phyloP scores from a whole-genome alignment of 2,329 filamentous ascomycete species.

The Thelonectria rubi region DNA sequence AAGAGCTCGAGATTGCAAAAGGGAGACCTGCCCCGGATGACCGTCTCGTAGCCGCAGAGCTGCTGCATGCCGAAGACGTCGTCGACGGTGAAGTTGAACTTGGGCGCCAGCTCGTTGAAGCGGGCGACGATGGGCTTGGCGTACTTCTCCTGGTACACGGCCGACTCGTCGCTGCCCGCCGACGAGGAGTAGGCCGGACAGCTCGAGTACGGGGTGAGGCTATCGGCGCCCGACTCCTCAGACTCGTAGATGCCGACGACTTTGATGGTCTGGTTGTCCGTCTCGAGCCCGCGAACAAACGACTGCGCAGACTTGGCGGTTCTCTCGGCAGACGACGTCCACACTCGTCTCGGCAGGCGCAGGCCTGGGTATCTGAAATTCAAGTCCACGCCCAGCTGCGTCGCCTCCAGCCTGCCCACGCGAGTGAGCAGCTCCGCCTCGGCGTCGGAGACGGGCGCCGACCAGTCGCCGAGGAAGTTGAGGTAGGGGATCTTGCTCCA shows the following conservation, averaged over 20 bases:
- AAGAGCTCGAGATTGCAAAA: constrained; percentile 70
- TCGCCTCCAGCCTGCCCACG: constrained; percentile 68
- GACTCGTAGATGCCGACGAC: constrained; percentile 66
- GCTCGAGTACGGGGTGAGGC: constrained; percentile 69
- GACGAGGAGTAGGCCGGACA: constrained; percentile 70
- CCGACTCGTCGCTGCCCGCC: constrained; percentile 63
- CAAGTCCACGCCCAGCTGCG: constrained; percentile 66
- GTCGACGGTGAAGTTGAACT: constrained; percentile 69
- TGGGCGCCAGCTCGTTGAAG: constrained; percentile 60
- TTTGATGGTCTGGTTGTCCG: constrained; percentile 61
- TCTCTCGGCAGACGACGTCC: constrained; percentile 70
- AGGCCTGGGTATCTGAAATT: constrained; percentile 66
- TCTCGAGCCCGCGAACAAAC: constrained; percentile 65
- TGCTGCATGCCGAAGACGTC: constrained; percentile 74
- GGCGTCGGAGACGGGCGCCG: constrained; percentile 63
- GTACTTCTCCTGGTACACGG: constrained; percentile 62
- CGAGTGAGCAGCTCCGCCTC: constrained; percentile 69
- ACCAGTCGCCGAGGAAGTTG: constrained; percentile 66
- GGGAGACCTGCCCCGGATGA: constrained; percentile 67
- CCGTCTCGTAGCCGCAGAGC: constrained; percentile 72
- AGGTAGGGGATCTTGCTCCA: constrained; percentile 66
- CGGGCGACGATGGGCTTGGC: constrained; percentile 68
- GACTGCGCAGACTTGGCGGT: constrained; percentile 66
- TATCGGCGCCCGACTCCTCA: constrained; percentile 65
- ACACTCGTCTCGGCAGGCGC: constrained; percentile 62